Base-by-base conservation (phyloP, 768 basidiomycete genomes). In the Mycena vitilis region DNA sequence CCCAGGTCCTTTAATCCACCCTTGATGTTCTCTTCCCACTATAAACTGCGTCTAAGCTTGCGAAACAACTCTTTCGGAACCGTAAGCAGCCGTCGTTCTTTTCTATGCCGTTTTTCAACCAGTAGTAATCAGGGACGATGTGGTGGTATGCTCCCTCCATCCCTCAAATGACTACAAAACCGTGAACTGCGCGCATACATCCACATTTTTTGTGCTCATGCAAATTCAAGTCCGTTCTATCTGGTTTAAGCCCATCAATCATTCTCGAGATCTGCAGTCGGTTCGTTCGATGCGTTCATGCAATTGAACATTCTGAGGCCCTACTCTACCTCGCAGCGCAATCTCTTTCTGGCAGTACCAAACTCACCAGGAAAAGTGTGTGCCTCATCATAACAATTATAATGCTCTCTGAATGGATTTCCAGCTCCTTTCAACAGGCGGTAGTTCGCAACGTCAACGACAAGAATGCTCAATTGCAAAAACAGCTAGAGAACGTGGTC, bases 261-360 rank as follows among this genome's bases (percentile, higher is more conserved):
- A 90, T 95, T 60, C 78, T 95, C 60, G 94, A 95, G 74, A 93
- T 95, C 54, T 94, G 92, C 77, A 90, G 88, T 75, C 88, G 94
- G 92, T 90, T 62, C 22, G 81, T 75, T 25, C 30, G 30, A 30
- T 30, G 30, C 30, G 5, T 30, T 30, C 30, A 2, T 30, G 30
- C 3, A 30, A 30, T 30, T 30, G 30, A 30, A 2, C 30, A 2
- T 30, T 5, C 44, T 22, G 16, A 56, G 4, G 15, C n/a, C 30
- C 30, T 64, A 57, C 56, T 40, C 40, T 51, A 25, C 16, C 8
- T 8, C 53, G 36, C 38, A 94, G 93, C 23, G 93, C 94, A 5
- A 86, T 95, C 65, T 92, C 94, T 5, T 95, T 95, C 77, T 95
- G 94, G 94, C 92, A 94, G 77, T 95, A 95, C 77, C 94, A 95